Percentiles rank a stretch among this genome's conserved stretches.
Evolutionary conservation across 805 yeast genomes (phyloP).

Genomic region (Saccharomycopsis malanga): DNA sequence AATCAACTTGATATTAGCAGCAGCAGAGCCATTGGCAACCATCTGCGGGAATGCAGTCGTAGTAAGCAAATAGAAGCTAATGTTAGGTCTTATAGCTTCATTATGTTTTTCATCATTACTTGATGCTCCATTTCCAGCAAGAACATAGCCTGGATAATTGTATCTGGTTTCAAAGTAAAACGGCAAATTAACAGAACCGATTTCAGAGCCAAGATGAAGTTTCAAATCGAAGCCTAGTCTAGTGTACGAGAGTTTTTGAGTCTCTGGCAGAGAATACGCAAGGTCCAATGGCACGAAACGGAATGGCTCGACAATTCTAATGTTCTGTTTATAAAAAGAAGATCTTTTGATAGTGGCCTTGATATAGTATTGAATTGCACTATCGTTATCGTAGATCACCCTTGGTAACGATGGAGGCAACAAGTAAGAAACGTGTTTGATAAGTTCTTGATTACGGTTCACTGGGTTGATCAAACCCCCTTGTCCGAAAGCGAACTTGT

Average conservation of each 20-base stretch:
- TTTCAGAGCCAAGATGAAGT: not conserved
- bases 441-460: constrained; percentile 5
- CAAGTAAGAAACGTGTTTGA: constrained; percentile 11
- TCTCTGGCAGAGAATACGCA: not conserved
- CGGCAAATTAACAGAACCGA: not conserved
- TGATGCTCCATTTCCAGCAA: not conserved
- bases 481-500: not conserved
- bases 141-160: constrained; percentile 6
- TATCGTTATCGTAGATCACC: not conserved
- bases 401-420: constrained; percentile 14
- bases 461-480: not conserved
- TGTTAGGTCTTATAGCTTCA: constrained; percentile 1
- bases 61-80: constrained; percentile 5
- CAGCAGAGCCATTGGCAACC: not conserved
- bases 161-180: constrained; percentile 12
- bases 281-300: constrained; percentile 10
- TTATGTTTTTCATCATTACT: not conserved
- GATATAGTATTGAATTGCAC: constrained; percentile 9
- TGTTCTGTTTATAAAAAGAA: constrained; percentile 4
- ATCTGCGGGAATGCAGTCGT: constrained; percentile 2
- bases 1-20: not conserved
- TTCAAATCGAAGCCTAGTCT: constrained; percentile 6
- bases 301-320: constrained; percentile 8
- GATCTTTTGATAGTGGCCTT: constrained; percentile 17
- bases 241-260: constrained; percentile 5